Conservation (phyloP, 1,284 basidiomycete genomes). For the Naganishia sp. region DNA sequence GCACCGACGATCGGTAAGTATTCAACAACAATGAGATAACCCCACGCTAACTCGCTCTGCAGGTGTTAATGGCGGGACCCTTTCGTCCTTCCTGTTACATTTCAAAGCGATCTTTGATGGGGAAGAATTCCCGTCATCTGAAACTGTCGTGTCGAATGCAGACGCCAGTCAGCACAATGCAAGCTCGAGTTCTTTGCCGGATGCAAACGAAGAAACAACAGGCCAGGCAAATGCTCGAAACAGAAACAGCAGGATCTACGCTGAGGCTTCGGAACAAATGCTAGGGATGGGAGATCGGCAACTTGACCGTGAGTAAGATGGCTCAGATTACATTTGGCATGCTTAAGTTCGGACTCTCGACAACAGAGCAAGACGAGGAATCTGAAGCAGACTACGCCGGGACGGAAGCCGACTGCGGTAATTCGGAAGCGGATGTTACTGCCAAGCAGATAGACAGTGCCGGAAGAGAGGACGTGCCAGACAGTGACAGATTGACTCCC, state of each 20-base stretch:
- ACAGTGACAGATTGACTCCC: conserved; percentile 1
- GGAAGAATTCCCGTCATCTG: not conserved
- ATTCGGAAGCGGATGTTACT: conserved; percentile 10
- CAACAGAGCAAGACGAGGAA: conserved; percentile 26
- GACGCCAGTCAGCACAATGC: conserved; percentile 33
- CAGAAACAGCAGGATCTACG: conserved; percentile 52
- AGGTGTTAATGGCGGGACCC: conserved; percentile 27
- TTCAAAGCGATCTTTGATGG: conserved; percentile 33
- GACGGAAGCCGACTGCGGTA: not conserved
- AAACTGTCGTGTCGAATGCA: conserved; percentile 11
- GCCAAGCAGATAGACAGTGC: not conserved
- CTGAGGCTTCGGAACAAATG: conserved; percentile 49
- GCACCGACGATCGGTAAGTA: conserved; percentile 73
- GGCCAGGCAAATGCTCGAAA: conserved; percentile 36
- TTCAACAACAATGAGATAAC: not conserved
- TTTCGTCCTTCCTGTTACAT: conserved; percentile 23
- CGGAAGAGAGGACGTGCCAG: not conserved
- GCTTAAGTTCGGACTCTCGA: too few species aligned
- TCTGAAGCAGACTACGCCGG: conserved; percentile 23
- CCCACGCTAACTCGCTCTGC: not conserved
- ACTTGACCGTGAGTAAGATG: conserved; percentile 40
- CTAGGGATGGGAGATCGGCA: conserved; percentile 48
- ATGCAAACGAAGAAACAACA: not conserved
- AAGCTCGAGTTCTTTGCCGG: not conserved
- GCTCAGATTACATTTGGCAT: not conserved